Evolutionary conservation across 495 filamentous ascomycete species (phyloP), one percentile per base, ranked within the genome.

Genomic region (Talaromyces adpressus): DNA sequence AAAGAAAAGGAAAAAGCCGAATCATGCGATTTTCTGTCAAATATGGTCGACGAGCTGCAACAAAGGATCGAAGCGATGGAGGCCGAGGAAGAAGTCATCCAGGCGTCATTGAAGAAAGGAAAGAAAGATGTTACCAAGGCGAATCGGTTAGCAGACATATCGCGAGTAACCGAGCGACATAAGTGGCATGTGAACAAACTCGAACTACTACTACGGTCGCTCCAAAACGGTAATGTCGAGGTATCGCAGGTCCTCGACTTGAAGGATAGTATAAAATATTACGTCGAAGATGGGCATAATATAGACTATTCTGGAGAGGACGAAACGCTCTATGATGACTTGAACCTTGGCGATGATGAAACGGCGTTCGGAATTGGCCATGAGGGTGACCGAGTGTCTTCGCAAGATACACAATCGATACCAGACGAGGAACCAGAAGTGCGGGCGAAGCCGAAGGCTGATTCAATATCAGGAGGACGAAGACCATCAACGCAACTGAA

Each of bases 141-240:
- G 6, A 93, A 96, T 63, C 87, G 94, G 56, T 84, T 97, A 77
- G 86, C 90, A 18, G 89, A 93, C 70, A 89, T 98, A 60, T 87
- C 93, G 65, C 82, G 82, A 62, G 81, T 88, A 68, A 89, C 90
- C 69, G 95, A 98, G 72, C 87, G 90, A 63, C 93, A 98, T 80
- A 98, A 97, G 75, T 97, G 91, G 89, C 95, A 98, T 70, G 87
- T 93, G 67, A 85, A 86, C 63, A 97, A 96, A 73, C 81, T 98
- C 65, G 94, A 98, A 75, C 82, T 98, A 53, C 86, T 98, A 61
- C 83, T 91, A 68, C 89, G 94, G 63, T 89, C 92, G 30, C 78
- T 98, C 62, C 91, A 97, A 67, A 98, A 98, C 73, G 93, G 92
- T 56, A 89, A 89, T 65, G 82, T 97, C 64, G 95, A 98, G 56